Conservation (phyloP, 305 asterid species). For the Salvia sclarea region DNA sequence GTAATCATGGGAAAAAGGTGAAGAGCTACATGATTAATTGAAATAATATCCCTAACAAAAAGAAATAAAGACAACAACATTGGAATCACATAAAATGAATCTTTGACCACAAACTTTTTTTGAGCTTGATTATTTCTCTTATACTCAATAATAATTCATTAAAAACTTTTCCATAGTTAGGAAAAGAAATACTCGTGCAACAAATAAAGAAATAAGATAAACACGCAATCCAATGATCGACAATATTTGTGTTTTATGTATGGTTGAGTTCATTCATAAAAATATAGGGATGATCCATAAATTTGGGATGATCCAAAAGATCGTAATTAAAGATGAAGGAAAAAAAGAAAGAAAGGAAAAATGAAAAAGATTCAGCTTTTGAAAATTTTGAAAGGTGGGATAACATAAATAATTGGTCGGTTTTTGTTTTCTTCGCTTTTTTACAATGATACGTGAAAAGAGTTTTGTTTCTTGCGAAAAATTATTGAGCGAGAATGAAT, state of each 20-base stretch:
- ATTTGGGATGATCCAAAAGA: slow-evolving; percentile 30
- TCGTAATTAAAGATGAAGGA: slow-evolving; percentile 1
- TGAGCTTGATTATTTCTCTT: slow-evolving; percentile 19
- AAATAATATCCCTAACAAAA: too few species aligned
- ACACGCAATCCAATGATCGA: slow-evolving; percentile 3
- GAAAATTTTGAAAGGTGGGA: slow-evolving; percentile 23
- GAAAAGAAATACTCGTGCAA: slow-evolving; percentile 24
- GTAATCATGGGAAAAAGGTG: slow-evolving; percentile 33
- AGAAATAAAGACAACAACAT: slow-evolving; percentile 29
- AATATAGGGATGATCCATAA: slow-evolving; percentile 18
- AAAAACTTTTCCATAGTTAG: slow-evolving; percentile 29
- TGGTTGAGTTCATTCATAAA: slow-evolving; percentile 7
- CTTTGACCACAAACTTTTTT: slow-evolving; percentile 42
- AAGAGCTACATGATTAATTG: slow-evolving; percentile 27
- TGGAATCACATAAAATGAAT: slow-evolving; percentile 29
- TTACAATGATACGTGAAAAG: slow-evolving; percentile 13
- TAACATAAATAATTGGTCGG: background rate
- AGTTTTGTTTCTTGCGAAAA: slow-evolving; percentile 18
- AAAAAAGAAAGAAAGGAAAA: background rate
- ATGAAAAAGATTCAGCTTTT: slow-evolving; percentile 13
- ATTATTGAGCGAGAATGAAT: slow-evolving; percentile 17
- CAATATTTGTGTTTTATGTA: slow-evolving; percentile 10
- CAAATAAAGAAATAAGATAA: background rate
- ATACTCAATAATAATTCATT: slow-evolving; percentile 43
- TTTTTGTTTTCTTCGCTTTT: background rate